Percentiles rank a stretch among this genome's conserved stretches.
These are phyloP conservation scores for Simmondsia chinensis DNA, from an alignment of 148 eudicot genomes.

Conservation along the genomic window DNA sequence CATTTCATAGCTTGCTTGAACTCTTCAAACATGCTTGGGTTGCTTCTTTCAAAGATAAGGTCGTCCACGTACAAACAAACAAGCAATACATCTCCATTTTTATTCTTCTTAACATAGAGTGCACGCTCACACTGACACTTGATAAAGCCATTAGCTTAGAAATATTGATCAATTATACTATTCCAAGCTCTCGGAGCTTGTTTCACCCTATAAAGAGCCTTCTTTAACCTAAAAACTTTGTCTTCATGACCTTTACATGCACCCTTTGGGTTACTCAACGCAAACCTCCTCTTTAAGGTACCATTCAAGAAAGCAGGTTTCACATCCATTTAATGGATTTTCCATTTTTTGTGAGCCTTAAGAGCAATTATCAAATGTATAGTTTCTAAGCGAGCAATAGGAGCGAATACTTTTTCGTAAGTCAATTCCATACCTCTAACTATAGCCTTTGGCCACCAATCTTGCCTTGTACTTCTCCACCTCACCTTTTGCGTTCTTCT, in stretches of 20 bases:
- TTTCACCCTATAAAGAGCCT: background rate
- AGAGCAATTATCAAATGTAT: background rate
- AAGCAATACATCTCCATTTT: background rate
- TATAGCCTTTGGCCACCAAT: too few species aligned
- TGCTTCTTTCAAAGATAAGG: background rate
- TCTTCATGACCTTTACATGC: background rate
- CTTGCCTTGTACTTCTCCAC: too few species aligned
- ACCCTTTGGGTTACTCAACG: background rate
- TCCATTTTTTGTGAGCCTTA: background rate
- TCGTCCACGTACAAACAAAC: background rate
- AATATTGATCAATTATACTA: background rate
- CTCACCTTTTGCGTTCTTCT: too few species aligned
- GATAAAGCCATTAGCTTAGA: background rate
- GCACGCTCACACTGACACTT: background rate
- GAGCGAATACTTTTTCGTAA: too few species aligned
- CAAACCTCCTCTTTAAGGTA: background rate
- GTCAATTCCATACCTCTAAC: too few species aligned
- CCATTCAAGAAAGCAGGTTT: background rate
- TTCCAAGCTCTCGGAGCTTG: background rate
- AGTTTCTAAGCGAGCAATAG: background rate
- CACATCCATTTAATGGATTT: background rate
- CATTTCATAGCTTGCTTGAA: constrained; percentile 1
- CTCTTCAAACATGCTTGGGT: background rate
- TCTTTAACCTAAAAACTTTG: background rate
- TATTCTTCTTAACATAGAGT: background rate